Conservation (phyloP, 352 stramenopile genomes). For the Elongisporangium undulatum region DNA sequence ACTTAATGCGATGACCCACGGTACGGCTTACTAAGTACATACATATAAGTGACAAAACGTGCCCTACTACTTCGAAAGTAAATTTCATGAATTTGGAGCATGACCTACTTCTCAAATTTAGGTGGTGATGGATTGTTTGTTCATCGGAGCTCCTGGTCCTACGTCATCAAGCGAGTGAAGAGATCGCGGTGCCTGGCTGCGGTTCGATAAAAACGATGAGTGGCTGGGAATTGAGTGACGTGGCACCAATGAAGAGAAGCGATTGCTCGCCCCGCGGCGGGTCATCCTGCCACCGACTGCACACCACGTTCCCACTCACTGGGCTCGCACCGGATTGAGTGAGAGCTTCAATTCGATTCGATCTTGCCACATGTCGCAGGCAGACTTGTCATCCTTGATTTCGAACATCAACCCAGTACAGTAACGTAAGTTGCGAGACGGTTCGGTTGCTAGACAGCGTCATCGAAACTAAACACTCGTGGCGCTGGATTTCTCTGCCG, state of each 20-base stretch:
- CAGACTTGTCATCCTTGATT: neutral
- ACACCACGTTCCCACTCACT: neutral
- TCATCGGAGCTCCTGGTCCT: neutral
- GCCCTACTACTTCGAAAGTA: neutral
- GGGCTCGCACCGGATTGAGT: neutral
- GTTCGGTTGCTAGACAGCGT: neutral
- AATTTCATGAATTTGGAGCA: too few relatives aligned
- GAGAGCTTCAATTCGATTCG: too few relatives aligned
- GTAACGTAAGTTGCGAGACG: neutral
- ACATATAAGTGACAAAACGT: neutral
- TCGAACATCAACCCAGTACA: neutral
- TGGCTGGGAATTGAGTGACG: neutral
- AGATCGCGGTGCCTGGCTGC: neutral
- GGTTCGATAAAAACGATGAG: neutral
- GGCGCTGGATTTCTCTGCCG: slow-evolving; percentile 3
- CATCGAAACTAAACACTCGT: neutral
- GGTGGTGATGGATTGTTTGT: neutral
- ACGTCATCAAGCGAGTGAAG: neutral
- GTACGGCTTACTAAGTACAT: neutral
- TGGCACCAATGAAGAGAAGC: neutral
- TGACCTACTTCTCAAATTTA: neutral
- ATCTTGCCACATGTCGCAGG: neutral
- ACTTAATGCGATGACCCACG: neutral
- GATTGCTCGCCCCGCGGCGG: neutral
- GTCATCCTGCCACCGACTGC: slow-evolving; percentile 8